Evolutionary conservation across 306 rosid species (phyloP).

Genomic region (Lathyrus oleraceus): DNA sequence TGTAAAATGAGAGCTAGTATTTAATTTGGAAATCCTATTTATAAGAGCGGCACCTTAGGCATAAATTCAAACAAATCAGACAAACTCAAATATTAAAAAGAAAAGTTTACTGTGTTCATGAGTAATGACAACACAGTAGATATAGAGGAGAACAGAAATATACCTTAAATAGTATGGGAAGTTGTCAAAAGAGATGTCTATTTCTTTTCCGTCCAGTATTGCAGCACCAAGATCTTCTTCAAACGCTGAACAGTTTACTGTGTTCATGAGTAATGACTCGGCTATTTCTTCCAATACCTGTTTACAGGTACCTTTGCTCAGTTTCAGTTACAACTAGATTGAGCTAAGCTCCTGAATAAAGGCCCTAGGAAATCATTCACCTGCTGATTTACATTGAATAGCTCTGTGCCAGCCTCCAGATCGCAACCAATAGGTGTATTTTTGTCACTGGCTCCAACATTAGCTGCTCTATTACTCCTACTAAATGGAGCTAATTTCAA

Average conservation of each 20-base stretch:
- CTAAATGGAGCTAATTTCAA: neutral
- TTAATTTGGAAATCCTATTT: neutral
- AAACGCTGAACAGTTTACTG: slow-evolving; percentile 50
- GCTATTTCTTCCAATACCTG: slow-evolving; percentile 80
- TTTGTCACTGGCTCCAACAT: slow-evolving; percentile 58
- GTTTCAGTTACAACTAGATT: slow-evolving; percentile 83
- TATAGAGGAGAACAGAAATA: slow-evolving; percentile 29
- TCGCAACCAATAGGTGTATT: slow-evolving; percentile 59
- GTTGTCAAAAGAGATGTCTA: slow-evolving; percentile 81
- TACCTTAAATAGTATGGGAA: slow-evolving; percentile 95
- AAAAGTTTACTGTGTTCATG: slow-evolving; percentile 9
- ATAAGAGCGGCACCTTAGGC: slow-evolving; percentile 6
- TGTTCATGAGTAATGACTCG: neutral
- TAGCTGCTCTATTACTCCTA: slow-evolving; percentile 61
- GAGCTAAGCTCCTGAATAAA: slow-evolving; percentile 85
- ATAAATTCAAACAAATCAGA: slow-evolving; percentile 9
- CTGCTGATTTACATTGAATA: neutral
- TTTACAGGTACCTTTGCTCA: slow-evolving; percentile 95
- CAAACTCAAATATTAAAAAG: slow-evolving; percentile 10
- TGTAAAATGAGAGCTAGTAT: slow-evolving; percentile 17
- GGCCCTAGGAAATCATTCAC: slow-evolving; percentile 97
- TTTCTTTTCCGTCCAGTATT: slow-evolving; percentile 70
- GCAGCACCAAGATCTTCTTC: slow-evolving; percentile 73
- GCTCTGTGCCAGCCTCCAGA: slow-evolving; percentile 43
- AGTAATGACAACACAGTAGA: neutral